Evolutionary conservation across 1,139 yeast genomes (phyloP), one percentile per base, ranked within the genome.

Genomic region (Dujonia santamariae): DNA sequence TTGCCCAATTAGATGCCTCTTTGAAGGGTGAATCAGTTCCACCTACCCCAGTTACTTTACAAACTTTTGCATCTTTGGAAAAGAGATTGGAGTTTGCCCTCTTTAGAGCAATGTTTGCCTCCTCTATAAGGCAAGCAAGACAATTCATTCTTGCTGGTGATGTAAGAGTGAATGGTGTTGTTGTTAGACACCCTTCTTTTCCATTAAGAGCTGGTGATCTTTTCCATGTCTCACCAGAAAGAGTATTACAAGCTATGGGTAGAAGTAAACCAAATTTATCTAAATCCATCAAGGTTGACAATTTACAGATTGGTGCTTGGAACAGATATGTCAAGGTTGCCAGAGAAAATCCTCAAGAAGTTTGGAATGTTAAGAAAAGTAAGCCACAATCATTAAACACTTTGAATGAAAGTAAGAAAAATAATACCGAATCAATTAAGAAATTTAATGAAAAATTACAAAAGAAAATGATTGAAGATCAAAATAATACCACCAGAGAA

Each of bases 81-180:
- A 84, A 83, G 55, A 72, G 98, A 54, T 72, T 92, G 27, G 98
- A 92, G 56, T 77, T 83, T 54, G 97, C 97, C 1, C 52, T 92
- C 9, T 92, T 86, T 64, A 78, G 98, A 59, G 72, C 97, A 24
- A 73, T 92, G 84, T 90, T 92, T 66, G 96, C 98, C 4, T 78
- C 96, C 5, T 85, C 96, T 6, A 78, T 87, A 6, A 80, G 97
- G 69, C 97, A 92, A 61, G 96, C 98, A 2, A 78, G 96, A 47
- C 90, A 85, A 55, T 88, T 85, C 51, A 81, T 92, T 40, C 62
- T 85, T 19, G 80, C 80, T 35, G 96, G 96, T 1, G 72, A 82
- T 46, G 98, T 92, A 13, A 67, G 71, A 44, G 97, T 92, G 23
- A 92, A 92, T 54, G 97, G 96, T 6, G 75, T 78, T 16, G 56